Evolutionary conservation across 106 monocot species (phyloP).

Genomic region (Chionographis japonica): DNA sequence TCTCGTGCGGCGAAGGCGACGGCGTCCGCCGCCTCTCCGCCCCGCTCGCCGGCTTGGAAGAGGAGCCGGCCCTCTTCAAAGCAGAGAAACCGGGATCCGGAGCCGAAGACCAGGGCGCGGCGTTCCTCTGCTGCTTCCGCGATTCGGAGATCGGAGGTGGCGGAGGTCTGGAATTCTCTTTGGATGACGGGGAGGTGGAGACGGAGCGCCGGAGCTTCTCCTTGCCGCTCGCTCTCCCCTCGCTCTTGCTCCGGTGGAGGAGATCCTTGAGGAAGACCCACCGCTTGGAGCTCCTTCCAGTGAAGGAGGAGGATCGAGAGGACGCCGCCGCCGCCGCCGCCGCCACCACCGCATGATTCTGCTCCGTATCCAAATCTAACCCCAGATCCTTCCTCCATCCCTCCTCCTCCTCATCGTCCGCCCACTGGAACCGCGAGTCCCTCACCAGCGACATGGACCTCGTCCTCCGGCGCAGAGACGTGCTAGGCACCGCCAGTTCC

Average conservation of each 20-base stretch:
- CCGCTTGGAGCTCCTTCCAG: constrained; percentile 32
- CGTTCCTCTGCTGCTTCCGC: neutral
- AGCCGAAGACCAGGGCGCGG: no score
- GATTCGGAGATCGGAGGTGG: neutral
- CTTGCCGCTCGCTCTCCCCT: constrained; percentile 28
- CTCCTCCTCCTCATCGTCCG: constrained; percentile 15
- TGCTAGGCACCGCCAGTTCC: constrained; percentile 21
- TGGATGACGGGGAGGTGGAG: constrained; percentile 27
- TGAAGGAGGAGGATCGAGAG: constrained; percentile 17
- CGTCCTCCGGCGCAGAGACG: constrained; percentile 38
- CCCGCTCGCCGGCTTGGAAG: neutral
- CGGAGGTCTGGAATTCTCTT: neutral
- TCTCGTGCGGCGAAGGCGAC: constrained; percentile 34
- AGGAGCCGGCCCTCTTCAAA: neutral
- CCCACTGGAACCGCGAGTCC: constrained; percentile 22
- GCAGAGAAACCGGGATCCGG: no score
- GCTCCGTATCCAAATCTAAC: constrained; percentile 2
- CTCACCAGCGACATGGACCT: constrained; percentile 64
- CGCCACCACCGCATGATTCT: neutral
- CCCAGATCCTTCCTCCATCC: neutral
- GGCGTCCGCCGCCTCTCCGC: constrained; percentile 22
- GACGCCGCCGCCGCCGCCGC: constrained; percentile 18
- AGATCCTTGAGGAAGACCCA: constrained; percentile 68
- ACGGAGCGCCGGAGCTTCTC: constrained; percentile 44
- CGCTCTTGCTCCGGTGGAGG: constrained; percentile 59